These are phyloP conservation scores for Chenopodium album DNA, from an alignment of 148 eudicot species.

Conservation along the genomic window DNA sequence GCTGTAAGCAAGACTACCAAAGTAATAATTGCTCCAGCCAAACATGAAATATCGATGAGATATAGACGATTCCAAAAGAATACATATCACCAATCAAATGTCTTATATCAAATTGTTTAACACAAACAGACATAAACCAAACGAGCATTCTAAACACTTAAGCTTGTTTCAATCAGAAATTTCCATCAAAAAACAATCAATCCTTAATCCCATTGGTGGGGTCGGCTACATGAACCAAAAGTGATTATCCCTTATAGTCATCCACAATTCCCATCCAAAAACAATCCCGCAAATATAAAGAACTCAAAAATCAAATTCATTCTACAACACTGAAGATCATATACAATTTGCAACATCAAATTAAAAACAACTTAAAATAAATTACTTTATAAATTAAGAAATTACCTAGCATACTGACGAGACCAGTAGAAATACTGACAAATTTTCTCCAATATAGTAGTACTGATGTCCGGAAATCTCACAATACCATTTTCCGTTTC, in stretches of 20 bases:
- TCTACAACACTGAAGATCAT: background rate
- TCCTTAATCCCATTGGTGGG: no score
- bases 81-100: background rate
- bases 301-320: background rate
- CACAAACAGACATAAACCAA: background rate
- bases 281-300: background rate
- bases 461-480: conserved; percentile 89
- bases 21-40: background rate
- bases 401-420: conserved; percentile 88
- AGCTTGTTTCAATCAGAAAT: background rate
- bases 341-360: conserved; percentile 6
- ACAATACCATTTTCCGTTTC: conserved; percentile 78
- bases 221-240: no score
- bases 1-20: background rate
- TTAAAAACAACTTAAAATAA: background rate
- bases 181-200: no score
- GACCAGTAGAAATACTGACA: conserved; percentile 99
- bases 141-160: background rate
- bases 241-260: no score
- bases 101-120: background rate
- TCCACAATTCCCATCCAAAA: background rate
- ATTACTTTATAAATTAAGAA: no score
- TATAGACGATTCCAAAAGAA: background rate
- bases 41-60: background rate
- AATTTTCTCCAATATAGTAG: conserved; percentile 85